These are phyloP conservation scores for Aurinia saxatilis DNA, from an alignment of 345 rosid genomes.

Conservation along the genomic window DNA sequence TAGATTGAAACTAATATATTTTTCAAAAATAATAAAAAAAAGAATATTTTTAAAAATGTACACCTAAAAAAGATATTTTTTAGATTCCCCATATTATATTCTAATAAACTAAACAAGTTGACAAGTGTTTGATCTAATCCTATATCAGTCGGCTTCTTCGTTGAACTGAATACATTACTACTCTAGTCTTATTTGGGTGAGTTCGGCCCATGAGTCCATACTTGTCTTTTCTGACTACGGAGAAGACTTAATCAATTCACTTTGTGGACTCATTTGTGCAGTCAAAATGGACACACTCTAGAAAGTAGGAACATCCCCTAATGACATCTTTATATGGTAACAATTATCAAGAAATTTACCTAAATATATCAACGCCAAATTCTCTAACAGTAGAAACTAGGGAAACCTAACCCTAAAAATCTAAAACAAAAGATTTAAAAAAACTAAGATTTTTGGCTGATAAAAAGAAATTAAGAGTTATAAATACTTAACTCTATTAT, in stretches of 20 bases:
- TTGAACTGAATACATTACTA: neutral
- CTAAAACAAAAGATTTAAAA: no score
- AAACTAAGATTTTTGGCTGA: no score
- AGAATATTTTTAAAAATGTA: no score
- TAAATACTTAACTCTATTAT: no score
- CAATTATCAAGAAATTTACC: neutral
- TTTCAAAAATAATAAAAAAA: no score
- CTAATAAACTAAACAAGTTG: neutral
- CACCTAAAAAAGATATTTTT: neutral
- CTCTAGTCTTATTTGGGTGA: neutral
- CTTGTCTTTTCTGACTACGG: no score
- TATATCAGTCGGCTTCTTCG: neutral
- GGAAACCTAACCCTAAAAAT: no score
- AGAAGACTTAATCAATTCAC: neutral
- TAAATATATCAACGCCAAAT: no score
- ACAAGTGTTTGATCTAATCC: neutral
- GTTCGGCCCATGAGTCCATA: neutral
- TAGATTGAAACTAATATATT: no score
- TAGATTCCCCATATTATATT: no score
- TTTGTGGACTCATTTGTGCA: neutral
- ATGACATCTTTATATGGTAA: neutral
- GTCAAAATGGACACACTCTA: conserved; percentile 1
- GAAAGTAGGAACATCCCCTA: neutral
- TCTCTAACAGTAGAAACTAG: no score
- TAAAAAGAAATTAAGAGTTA: no score